Evolutionary conservation across 1,284 basidiomycete species (phyloP), one percentile per base, ranked within the genome.

Genomic region (Ceratobasidium sp.): DNA sequence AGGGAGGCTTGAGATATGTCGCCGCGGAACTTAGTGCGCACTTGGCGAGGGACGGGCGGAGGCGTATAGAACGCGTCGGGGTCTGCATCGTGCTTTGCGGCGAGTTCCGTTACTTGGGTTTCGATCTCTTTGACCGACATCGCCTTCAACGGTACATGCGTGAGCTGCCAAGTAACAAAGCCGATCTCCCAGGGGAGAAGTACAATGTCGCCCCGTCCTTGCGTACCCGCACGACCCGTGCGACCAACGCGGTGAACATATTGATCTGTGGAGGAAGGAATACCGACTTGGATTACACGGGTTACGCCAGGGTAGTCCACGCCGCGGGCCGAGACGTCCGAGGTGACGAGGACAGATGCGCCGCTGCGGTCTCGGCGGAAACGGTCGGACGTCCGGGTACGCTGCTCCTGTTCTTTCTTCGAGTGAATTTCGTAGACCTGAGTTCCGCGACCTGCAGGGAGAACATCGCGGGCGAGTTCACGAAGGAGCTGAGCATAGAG

Each of bases 231-330:
- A 79, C 97, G 91, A 24, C 96, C 96, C 0, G 97, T 98, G 76
- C 96, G 89, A 1, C 96, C 96, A 60, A 99, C 91, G 76, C 97
- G 93, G 81, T 98, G 96, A 65, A 97, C 87, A 82, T 99, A 99
- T 79, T 93, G 89, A 59, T 96, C 93, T 11, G 88, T 82, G 5
- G 83, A 86, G 7, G 84, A 81, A 0, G 97, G 96, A 4, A 94
- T 85, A 75, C 97, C 95, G 73, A 99, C 85, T 83, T 99, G 97
- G 79, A 99, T 95, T 73, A 99, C 94, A 33, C 97, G 91, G 0
- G 96, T 97, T 27, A 98, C 95, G 29, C 90, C 91, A 7, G 93
- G 94, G 81, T 97, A 97, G 82, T 97, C 94, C 74, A 98, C 90
- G 24, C 95, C 95, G 74, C 95, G 90, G 11, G 96, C 95, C 14